These are phyloP conservation scores for Aureobasidium melanogenum DNA, from an alignment of 2,329 filamentous ascomycete genomes.

Conservation along the genomic window DNA sequence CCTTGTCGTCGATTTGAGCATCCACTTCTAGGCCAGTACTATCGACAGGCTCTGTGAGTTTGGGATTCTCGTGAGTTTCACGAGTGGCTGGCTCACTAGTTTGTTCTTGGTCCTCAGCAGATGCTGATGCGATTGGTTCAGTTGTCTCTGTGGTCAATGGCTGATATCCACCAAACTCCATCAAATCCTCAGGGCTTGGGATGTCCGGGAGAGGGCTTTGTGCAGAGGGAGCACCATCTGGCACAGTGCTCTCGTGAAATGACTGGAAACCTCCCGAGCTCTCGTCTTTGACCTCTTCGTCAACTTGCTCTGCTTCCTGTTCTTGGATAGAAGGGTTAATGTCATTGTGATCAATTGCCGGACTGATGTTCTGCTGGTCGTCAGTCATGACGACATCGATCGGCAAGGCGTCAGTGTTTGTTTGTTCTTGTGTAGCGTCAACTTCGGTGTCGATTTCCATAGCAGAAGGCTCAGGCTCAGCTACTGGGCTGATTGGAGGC, in stretches of 20 bases:
- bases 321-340: not conserved
- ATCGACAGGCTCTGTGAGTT: not conserved
- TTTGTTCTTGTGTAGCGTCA: not conserved
- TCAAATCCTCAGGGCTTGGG: not conserved
- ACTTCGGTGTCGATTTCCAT: not conserved
- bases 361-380: not conserved
- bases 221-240: not conserved
- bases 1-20: not conserved
- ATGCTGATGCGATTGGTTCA: not conserved
- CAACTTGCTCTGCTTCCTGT: not conserved
- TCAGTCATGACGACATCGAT: slow-evolving; percentile 11
- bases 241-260: not conserved
- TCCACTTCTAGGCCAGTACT: not conserved
- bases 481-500: not conserved
- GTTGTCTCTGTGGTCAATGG: not conserved
- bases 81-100: not conserved
- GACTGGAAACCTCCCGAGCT: not conserved
- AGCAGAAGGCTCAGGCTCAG: not conserved
- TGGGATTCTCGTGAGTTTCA: not conserved
- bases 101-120: not conserved
- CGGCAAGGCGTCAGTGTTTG: not conserved
- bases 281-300: not conserved
- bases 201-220: not conserved
- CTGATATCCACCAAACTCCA: slow-evolving; percentile 10
- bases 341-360: not conserved